Percentiles rank a stretch among this genome's conserved stretches.
phyloP scores from a whole-genome alignment of 1,139 yeast genomes.

The Suhomyces coccinellae region DNA sequence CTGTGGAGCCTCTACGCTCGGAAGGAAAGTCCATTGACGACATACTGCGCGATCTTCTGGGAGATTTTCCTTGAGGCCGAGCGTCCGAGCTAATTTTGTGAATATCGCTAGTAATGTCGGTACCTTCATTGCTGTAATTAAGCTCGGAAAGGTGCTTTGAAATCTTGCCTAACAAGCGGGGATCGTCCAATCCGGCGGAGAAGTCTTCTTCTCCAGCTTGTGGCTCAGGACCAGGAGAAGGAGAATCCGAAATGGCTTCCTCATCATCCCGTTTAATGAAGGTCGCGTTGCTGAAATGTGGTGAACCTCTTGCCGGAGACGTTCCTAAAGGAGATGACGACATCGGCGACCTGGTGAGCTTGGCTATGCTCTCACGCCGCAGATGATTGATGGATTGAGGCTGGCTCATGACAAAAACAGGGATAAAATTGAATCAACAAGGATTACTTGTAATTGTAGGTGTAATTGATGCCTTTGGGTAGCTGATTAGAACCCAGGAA shows the following conservation, averaged over 20 bases:
- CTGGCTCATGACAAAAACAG: slow-evolving; percentile 7
- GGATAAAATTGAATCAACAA: background rate
- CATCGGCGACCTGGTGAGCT: slow-evolving; percentile 16
- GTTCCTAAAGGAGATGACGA: slow-evolving; percentile 13
- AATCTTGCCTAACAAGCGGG: slow-evolving; percentile 25
- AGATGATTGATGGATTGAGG: slow-evolving; percentile 7
- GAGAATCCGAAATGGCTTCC: slow-evolving; percentile 12
- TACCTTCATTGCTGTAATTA: slow-evolving; percentile 20
- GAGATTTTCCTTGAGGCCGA: slow-evolving; percentile 7
- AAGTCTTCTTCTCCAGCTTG: slow-evolving; percentile 17
- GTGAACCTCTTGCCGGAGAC: slow-evolving; percentile 8
- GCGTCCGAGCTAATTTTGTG: slow-evolving; percentile 17
- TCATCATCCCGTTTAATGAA: slow-evolving; percentile 11
- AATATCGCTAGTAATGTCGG: slow-evolving; percentile 26
- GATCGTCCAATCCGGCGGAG: slow-evolving; percentile 27
- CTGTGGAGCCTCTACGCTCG: slow-evolving; percentile 58
- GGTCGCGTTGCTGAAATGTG: slow-evolving; percentile 7
- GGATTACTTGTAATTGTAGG: too few species aligned
- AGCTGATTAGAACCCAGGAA: too few species aligned
- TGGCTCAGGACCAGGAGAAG: slow-evolving; percentile 10
- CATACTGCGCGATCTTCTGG: slow-evolving; percentile 27
- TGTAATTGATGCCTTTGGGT: background rate
- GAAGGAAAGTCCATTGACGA: slow-evolving; percentile 23
- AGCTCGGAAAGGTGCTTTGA: slow-evolving; percentile 31
- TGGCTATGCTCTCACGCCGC: slow-evolving; percentile 16